Conservation (phyloP, 2,329 filamentous ascomycete species). For the Colletotrichum sp. region DNA sequence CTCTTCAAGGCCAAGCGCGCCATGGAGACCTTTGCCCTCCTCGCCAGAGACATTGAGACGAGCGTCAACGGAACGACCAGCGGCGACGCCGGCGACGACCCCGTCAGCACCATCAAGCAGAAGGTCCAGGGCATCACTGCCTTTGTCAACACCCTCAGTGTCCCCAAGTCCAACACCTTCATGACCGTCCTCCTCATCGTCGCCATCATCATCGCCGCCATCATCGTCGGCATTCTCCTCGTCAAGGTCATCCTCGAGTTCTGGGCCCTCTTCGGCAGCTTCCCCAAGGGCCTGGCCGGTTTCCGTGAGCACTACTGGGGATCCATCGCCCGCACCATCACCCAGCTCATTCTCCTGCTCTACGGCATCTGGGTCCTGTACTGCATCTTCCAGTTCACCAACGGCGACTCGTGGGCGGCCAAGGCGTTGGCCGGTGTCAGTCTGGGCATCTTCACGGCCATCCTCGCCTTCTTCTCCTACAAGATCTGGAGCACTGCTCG, state of each 20-base stretch:
- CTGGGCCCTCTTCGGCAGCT: constrained; percentile 88
- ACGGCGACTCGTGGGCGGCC: constrained; percentile 93
- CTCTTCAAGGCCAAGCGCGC: constrained; percentile 46
- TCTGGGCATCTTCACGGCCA: constrained; percentile 76
- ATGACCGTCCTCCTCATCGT: constrained; percentile 94
- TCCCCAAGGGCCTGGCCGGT: constrained; percentile 78
- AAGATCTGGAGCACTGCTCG: constrained; percentile 81
- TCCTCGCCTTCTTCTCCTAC: constrained; percentile 84
- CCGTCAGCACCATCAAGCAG: constrained; percentile 27
- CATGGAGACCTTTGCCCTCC: constrained; percentile 53
- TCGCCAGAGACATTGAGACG: constrained; percentile 57
- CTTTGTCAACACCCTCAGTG: constrained; percentile 82
- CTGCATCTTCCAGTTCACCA: constrained; percentile 93
- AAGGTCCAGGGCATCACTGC: constrained; percentile 79
- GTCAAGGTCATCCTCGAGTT: constrained; percentile 90
- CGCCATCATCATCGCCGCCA: constrained; percentile 82
- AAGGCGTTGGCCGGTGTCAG: constrained; percentile 84
- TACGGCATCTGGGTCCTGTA: constrained; percentile 97
- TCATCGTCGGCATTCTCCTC: constrained; percentile 85
- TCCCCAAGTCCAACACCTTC: constrained; percentile 90
- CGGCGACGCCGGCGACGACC: constrained; percentile 25
- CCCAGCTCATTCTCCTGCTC: constrained; percentile 85
- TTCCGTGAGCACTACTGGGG: constrained; percentile 99
- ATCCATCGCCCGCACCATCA: constrained; percentile 86
- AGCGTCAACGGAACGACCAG: constrained; percentile 43